A percentile compares a stretch with the other conserved stretches of the same genome.
Conservation (phyloP, 176 grass and related monocot species). For the Cenchrus americanus region DNA sequence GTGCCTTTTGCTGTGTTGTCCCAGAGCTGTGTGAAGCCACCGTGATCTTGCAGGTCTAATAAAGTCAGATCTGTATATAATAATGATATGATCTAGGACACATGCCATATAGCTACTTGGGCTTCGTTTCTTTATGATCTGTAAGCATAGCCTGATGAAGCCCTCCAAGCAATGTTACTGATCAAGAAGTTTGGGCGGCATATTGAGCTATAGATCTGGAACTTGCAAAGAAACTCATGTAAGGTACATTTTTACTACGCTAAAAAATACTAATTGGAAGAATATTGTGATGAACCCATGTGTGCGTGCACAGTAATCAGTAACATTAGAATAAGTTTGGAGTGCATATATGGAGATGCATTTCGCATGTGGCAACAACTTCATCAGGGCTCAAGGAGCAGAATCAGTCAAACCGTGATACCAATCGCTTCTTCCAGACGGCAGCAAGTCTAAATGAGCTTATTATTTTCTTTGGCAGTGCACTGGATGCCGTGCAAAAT, state of each 20-base stretch:
- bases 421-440: background rate
- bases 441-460: background rate
- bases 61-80: background rate
- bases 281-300: background rate
- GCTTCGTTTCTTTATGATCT: background rate
- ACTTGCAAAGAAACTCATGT: background rate
- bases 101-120: background rate
- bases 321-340: background rate
- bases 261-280: background rate
- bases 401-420: background rate
- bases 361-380: background rate
- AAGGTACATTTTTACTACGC: background rate
- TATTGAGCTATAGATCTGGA: background rate
- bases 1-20: slow-evolving; percentile 24
- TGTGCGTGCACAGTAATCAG: background rate
- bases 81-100: background rate
- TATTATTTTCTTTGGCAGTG: background rate
- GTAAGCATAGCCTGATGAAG: background rate
- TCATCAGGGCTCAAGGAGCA: background rate
- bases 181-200: background rate
- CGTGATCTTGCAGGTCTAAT: background rate
- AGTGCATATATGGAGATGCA: background rate
- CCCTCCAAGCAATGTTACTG: background rate
- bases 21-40: slow-evolving; percentile 4
- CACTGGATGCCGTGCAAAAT: background rate